Evolutionary conservation across 1,139 yeast species (phyloP).

Genomic region (Saccharomyces hybrid): DNA sequence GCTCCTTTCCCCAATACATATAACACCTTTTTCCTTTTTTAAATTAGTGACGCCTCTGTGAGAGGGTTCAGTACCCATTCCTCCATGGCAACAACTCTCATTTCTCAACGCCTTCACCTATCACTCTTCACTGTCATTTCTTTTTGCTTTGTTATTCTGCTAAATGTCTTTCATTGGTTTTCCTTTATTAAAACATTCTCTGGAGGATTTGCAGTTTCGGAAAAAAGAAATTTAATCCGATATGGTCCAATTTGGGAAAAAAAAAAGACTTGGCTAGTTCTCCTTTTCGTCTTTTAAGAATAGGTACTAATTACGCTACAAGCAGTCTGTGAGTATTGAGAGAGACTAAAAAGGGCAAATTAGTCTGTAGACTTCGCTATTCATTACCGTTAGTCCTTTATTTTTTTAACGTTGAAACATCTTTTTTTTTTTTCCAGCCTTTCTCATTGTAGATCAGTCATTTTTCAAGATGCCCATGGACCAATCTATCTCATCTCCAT

Average conservation of each 20-base stretch:
- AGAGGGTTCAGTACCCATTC: too few species aligned
- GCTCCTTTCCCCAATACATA: too few species aligned
- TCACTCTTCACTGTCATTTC: not conserved
- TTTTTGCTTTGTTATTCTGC: not conserved
- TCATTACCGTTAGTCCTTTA: not conserved
- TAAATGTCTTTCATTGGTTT: not conserved
- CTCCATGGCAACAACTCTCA: not conserved
- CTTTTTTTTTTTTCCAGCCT: not conserved
- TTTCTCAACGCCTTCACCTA: not conserved
- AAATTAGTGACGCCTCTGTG: too few species aligned
- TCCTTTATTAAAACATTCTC: not conserved
- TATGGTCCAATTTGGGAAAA: not conserved
- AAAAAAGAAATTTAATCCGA: not conserved
- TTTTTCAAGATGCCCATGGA: conserved; percentile 13
- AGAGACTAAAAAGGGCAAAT: not conserved
- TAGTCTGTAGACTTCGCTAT: not conserved
- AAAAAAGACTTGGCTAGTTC: not conserved
- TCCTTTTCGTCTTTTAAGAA: not conserved
- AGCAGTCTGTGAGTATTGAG: not conserved
- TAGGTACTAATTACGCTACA: not conserved
- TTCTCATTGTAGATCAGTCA: not conserved
- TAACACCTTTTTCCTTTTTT: too few species aligned
- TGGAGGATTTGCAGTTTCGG: not conserved
- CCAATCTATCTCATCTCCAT: conserved; percentile 23
- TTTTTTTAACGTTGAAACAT: not conserved